A percentile compares a stretch with the other conserved stretches of the same genome.
These are phyloP conservation scores for Evansstolkia leycettana DNA, from an alignment of 495 filamentous ascomycete species.

Conservation along the genomic window DNA sequence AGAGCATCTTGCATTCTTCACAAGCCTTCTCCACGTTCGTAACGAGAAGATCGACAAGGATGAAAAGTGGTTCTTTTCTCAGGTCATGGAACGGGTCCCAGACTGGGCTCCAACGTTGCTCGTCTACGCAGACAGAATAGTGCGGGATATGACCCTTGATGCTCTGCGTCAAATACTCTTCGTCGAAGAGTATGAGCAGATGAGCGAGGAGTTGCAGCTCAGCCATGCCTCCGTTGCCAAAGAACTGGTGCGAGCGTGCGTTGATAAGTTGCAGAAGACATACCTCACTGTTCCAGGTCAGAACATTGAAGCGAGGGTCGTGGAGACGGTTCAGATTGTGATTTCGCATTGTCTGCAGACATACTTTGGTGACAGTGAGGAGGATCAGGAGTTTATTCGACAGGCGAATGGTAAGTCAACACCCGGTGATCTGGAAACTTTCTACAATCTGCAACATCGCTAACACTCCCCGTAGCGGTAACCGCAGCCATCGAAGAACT, in stretches of 20 bases:
- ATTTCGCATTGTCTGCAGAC: constrained; percentile 28
- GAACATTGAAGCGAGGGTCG: constrained; percentile 21
- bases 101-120: constrained; percentile 59
- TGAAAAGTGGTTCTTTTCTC: constrained; percentile 22
- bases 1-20: constrained; percentile 51
- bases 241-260: constrained; percentile 21
- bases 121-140: constrained; percentile 42
- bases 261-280: constrained; percentile 19
- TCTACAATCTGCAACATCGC: no score
- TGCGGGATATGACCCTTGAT: constrained; percentile 41
- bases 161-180: constrained; percentile 47
- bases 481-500: constrained; percentile 21
- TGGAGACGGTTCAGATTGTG: constrained; percentile 26
- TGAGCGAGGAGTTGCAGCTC: constrained; percentile 13
- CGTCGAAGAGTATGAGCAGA: constrained; percentile 18
- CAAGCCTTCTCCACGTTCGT: constrained; percentile 21
- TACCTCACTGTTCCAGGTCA: constrained; percentile 15
- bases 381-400: constrained; percentile 21
- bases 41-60: constrained; percentile 28
- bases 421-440: background rate
- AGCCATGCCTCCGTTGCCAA: constrained; percentile 17
- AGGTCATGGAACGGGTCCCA: constrained; percentile 41
- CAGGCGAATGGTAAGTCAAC: constrained; percentile 26
- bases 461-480: constrained; percentile 11
- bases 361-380: constrained; percentile 30